phyloP scores from a whole-genome alignment of 2,329 filamentous ascomycete species.

The Cladosporium sp. region DNA sequence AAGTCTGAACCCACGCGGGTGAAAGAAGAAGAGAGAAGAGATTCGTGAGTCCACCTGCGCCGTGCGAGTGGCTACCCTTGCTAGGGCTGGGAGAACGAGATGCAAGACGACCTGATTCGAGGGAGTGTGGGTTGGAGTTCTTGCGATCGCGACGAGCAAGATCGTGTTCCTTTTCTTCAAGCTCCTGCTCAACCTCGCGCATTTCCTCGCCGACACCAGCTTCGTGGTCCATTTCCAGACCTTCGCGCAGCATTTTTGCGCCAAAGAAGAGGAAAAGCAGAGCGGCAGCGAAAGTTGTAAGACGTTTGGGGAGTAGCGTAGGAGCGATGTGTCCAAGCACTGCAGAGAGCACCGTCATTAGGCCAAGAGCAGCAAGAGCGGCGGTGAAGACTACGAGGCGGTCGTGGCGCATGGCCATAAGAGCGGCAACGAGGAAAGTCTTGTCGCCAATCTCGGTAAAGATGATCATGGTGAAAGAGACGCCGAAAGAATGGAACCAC shows the following conservation, averaged over 20 bases:
- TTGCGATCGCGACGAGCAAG: constrained; percentile 64
- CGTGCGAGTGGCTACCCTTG: constrained; percentile 29
- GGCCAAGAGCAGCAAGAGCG: constrained; percentile 83
- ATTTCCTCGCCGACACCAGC: constrained; percentile 95
- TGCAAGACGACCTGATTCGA: constrained; percentile 39
- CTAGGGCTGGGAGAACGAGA: constrained; percentile 26
- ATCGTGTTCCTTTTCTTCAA: constrained; percentile 83
- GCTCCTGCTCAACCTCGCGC: constrained; percentile 91
- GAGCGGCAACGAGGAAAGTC: constrained; percentile 91
- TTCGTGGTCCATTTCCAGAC: constrained; percentile 79
- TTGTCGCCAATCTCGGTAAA: constrained; percentile 98
- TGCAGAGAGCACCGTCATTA: constrained; percentile 91
- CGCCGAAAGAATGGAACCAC: constrained; percentile 73
- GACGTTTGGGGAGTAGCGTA: constrained; percentile 79
- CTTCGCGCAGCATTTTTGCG: constrained; percentile 76
- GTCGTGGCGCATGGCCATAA: constrained; percentile 99
- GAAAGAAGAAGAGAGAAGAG: constrained; percentile 82
- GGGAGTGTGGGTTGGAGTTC: constrained; percentile 62
- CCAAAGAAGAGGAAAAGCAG: constrained; percentile 87
- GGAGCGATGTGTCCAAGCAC: constrained; percentile 90
- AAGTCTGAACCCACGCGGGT: constrained; percentile 97
- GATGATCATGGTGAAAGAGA: constrained; percentile 95
- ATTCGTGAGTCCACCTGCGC: constrained; percentile 67
- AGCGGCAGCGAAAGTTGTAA: constrained; percentile 84
- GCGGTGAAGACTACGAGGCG: constrained; percentile 90